A percentile compares a stretch with the other conserved stretches of the same genome.
Evolutionary conservation across 768 basidiomycete genomes (phyloP).

Genomic region (Chalciporus sphaerocephalus): DNA sequence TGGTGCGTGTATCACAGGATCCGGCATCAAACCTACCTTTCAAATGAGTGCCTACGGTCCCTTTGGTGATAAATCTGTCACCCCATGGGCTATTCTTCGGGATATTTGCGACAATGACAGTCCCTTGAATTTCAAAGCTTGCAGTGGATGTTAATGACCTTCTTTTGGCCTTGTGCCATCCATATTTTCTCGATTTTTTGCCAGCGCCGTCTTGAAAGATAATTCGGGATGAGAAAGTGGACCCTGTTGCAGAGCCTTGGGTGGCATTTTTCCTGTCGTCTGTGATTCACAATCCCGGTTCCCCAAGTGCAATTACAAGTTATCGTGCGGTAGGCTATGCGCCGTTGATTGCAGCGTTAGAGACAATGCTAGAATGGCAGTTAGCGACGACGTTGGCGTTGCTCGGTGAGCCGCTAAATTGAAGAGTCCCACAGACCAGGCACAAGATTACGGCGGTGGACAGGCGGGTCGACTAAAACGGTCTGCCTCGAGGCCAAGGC

Average conservation of each 20-base stretch:
- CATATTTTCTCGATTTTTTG: constrained; percentile 2
- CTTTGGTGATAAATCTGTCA: not conserved
- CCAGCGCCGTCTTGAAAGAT: not conserved
- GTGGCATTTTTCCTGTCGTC: constrained; percentile 7
- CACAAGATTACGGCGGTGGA: constrained; percentile 4
- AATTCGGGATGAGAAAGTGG: constrained; percentile 16
- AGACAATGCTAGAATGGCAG: too few species aligned
- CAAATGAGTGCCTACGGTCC: not conserved
- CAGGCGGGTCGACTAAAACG: constrained; percentile 3
- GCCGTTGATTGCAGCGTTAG: too few species aligned
- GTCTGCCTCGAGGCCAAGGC: constrained; percentile 24
- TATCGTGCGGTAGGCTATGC: too few species aligned
- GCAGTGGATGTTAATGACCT: not conserved
- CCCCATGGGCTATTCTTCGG: not conserved
- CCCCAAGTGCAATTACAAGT: not conserved
- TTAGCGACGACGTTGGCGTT: too few species aligned
- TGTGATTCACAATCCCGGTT: not conserved
- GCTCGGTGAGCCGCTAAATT: not conserved
- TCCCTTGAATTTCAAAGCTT: not conserved
- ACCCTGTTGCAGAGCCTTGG: constrained; percentile 5
- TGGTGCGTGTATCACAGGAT: constrained; percentile 1
- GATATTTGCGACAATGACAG: not conserved
- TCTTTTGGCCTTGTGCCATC: not conserved
- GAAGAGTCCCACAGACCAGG: not conserved
- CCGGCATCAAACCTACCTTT: not conserved